Evolutionary conservation across 2,329 filamentous ascomycete genomes (phyloP).

Genomic region (Sodiomyces alkalinus): DNA sequence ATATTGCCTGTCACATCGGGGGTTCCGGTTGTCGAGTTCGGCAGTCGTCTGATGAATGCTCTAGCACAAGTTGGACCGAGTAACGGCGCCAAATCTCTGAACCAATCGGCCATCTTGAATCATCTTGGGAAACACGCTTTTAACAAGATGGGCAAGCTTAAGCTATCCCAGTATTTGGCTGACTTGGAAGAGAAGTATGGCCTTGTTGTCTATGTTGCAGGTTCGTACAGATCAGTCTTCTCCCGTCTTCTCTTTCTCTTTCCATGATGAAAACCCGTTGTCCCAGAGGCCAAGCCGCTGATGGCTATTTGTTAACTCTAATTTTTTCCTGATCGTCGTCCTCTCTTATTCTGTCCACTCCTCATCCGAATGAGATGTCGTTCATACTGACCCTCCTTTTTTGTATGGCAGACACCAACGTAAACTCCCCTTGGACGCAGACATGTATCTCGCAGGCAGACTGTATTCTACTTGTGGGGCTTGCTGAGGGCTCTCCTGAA

Average conservation of each 20-base stretch:
- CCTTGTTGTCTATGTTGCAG: slow-evolving; percentile 83
- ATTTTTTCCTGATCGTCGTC: slow-evolving; percentile 46
- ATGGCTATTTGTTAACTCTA: slow-evolving; percentile 44
- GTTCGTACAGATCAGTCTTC: slow-evolving; percentile 26
- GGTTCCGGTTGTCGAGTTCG: slow-evolving; percentile 89
- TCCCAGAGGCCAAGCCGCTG: slow-evolving; percentile 37
- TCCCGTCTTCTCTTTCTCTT: slow-evolving; percentile 2
- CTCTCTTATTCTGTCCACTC: slow-evolving; percentile 2
- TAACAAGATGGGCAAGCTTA: slow-evolving; percentile 92
- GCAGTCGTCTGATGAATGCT: slow-evolving; percentile 74
- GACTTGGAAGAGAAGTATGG: slow-evolving; percentile 96
- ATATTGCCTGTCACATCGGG: slow-evolving; percentile 82
- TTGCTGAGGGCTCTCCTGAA: slow-evolving; percentile 76
- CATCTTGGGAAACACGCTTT: slow-evolving; percentile 94
- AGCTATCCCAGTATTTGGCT: slow-evolving; percentile 87
- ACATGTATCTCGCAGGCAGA: slow-evolving; percentile 96
- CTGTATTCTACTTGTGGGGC: slow-evolving; percentile 81
- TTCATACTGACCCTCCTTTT: slow-evolving; percentile 14
- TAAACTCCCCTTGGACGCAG: slow-evolving; percentile 96
- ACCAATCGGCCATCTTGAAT: slow-evolving; percentile 85
- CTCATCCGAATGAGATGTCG: slow-evolving; percentile 4
- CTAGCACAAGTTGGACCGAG: slow-evolving; percentile 77
- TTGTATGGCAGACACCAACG: slow-evolving; percentile 66
- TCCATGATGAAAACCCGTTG: slow-evolving; percentile 36
- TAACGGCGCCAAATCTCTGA: slow-evolving; percentile 82